Conservation (phyloP, 805 yeast species). For the Teunomyces panamensis region DNA sequence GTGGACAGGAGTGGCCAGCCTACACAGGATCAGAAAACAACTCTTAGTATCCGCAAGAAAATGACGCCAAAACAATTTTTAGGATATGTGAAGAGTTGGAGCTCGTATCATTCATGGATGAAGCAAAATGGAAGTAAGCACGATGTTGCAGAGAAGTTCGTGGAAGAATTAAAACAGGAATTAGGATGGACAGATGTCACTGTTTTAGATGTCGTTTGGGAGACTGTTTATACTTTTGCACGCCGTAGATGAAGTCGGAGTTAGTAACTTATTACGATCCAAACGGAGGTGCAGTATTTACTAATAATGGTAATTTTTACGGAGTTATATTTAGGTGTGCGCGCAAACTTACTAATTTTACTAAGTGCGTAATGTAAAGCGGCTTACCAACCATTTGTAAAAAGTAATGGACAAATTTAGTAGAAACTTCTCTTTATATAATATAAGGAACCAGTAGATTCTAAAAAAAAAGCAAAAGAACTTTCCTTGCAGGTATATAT, state of each 20-base stretch:
- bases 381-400: background rate
- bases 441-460: background rate
- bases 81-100: constrained; percentile 35
- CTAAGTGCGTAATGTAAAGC: background rate
- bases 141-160: constrained; percentile 49
- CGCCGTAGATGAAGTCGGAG: constrained; percentile 14
- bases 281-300: background rate
- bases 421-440: background rate
- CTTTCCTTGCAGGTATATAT: constrained; percentile 1
- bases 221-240: constrained; percentile 54
- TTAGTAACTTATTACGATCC: background rate
- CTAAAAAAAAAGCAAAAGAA: background rate
- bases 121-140: constrained; percentile 25
- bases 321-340: background rate
- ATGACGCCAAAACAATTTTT: constrained; percentile 19
- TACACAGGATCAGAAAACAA: constrained; percentile 14
- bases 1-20: constrained; percentile 14
- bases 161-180: constrained; percentile 39
- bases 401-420: background rate
- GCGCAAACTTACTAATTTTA: background rate
- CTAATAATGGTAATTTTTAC: too few species aligned
- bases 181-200: constrained; percentile 48
- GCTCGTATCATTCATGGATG: constrained; percentile 40
- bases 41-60: constrained; percentile 19
- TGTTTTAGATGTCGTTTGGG: constrained; percentile 48